Evolutionary conservation across 352 stramenopile genomes (phyloP).

Genomic region (Pythium periplocum): DNA sequence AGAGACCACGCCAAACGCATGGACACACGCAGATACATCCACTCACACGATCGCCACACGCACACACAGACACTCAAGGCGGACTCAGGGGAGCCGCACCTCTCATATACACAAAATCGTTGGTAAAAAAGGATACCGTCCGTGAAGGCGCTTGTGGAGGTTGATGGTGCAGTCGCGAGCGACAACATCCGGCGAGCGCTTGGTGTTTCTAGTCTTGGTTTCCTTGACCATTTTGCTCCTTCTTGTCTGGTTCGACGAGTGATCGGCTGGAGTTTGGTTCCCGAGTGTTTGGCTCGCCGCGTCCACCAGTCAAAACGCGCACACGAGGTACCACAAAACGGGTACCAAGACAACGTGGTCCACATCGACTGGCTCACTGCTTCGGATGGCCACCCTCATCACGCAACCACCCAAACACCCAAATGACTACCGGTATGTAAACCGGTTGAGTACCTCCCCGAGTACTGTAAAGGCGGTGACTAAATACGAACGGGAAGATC

Average conservation of each 20-base stretch:
- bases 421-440: not conserved
- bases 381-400: not conserved
- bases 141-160: slow-evolving; percentile 96
- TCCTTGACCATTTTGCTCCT: slow-evolving; percentile 76
- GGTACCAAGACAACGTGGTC: slow-evolving; percentile 3
- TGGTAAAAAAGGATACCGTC: slow-evolving; percentile 83
- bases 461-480: no score
- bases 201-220: slow-evolving; percentile 82
- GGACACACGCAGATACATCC: no score
- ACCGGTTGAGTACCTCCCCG: not conserved
- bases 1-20: no score
- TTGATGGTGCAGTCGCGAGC: slow-evolving; percentile 99
- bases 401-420: not conserved
- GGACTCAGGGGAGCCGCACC: no score
- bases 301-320: slow-evolving; percentile 24
- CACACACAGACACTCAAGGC: no score
- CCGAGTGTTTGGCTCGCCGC: slow-evolving; percentile 17
- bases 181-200: slow-evolving; percentile 91
- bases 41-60: no score
- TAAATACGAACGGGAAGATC: no score
- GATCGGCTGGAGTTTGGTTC: slow-evolving; percentile 12
- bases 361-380: not conserved
- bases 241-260: slow-evolving; percentile 33
- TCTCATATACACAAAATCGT: slow-evolving; percentile 6
- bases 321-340: not conserved